Evolutionary conservation across 495 filamentous ascomycete genomes (phyloP), one percentile per base, ranked within the genome.

Genomic region (Penicillium coffeae): DNA sequence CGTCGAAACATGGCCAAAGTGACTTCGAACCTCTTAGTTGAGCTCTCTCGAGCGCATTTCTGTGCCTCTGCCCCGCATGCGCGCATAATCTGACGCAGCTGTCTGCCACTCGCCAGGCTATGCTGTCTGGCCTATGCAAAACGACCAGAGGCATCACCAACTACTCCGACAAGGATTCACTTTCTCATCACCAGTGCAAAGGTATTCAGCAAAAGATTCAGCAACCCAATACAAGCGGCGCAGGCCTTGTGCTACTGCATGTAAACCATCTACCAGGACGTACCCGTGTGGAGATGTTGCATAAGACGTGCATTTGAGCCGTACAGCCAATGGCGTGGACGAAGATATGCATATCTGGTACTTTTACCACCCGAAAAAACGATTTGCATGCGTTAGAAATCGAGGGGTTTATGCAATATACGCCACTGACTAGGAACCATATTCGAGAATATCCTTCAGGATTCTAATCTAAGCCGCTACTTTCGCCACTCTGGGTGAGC

Each of bases 401-500:
- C n/a, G n/a, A n/a, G n/a, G n/a, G n/a, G n/a, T n/a, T 62, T 9
- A 54, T 80, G 41, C 59, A 64, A 62, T 54, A 52, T 35, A 45
- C 51, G 5, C 62, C 67, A 1, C 66, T 47, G 9, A 64, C 55
- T 5, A 52, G 76, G 3, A 48, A 66, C 9, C 60, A 62, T 1
- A 64, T 85, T 8, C 66, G 55, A 9, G 54, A 59, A 27, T 88
- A 86, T 51, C 58, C 64, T 38, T 59, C 73, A 51, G 71, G 76
- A 3, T 51, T 73, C 10, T 3, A 58, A 72, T 16, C 38, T 77
- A 9, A 75, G 69, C 15, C 80, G 81, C n/a, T 79, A 80, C 52
- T 88, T 87, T 63, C 90, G 87, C 63, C 54, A 79, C 79, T 2
- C 62, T 71, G 0, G 70, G 70, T 1, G 75, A 82, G 2, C 70